Evolutionary conservation across 2,329 filamentous ascomycete species (phyloP).

Genomic region (Nakataea oryzae): DNA sequence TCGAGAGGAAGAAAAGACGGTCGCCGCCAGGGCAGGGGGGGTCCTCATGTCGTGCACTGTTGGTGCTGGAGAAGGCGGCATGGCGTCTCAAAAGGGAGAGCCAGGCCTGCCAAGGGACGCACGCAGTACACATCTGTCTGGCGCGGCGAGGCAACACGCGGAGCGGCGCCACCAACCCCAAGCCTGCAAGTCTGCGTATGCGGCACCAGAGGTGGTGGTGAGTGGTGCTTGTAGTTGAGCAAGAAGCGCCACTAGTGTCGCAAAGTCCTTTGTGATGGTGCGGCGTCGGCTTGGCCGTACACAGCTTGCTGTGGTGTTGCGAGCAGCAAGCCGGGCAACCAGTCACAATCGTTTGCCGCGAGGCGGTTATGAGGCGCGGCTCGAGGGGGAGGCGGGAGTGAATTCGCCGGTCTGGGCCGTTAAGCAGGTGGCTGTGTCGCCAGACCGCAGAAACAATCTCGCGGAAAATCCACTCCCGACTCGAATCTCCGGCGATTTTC

Average conservation of each 20-base stretch:
- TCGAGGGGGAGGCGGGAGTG: neutral
- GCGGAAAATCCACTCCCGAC: neutral
- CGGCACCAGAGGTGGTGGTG: neutral
- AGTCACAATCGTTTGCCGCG: neutral
- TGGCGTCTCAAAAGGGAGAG: neutral
- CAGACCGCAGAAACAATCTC: too few species aligned
- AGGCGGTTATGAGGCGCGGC: too few species aligned
- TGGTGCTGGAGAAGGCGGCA: neutral
- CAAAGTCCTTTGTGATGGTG: neutral
- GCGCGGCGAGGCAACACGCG: neutral
- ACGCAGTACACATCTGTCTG: neutral
- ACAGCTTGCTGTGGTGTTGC: neutral
- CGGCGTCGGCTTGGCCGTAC: neutral
- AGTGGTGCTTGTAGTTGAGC: neutral
- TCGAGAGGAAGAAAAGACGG: neutral
- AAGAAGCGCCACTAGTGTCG: neutral
- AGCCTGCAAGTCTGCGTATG: neutral
- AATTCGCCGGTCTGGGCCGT: neutral
- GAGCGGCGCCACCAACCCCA: too few species aligned
- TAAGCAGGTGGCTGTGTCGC: neutral
- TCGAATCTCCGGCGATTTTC: neutral
- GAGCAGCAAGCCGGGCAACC: neutral
- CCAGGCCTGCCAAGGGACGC: neutral
- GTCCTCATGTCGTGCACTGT: neutral
- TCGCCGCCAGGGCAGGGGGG: too few species aligned